A percentile compares a stretch with the other conserved stretches of the same genome.
phyloP scores from a whole-genome alignment of 2,329 filamentous ascomycete genomes.

The Arthrobotrys pseudoclavata region DNA sequence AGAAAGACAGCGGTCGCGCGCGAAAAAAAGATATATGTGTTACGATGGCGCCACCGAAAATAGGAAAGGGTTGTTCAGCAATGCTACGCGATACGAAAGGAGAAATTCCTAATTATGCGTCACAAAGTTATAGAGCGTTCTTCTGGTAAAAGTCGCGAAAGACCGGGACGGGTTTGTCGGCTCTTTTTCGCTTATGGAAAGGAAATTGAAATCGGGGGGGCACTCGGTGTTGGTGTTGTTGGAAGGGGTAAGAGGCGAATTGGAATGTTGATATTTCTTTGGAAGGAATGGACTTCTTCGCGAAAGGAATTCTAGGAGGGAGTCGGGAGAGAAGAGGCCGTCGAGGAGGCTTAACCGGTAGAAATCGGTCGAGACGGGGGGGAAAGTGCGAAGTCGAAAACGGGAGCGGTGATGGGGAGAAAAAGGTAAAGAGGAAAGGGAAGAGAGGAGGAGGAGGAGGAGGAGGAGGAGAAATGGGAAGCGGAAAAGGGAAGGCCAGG shows the following conservation, averaged over 20 bases:
- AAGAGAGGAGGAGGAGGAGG: slow-evolving; percentile 19
- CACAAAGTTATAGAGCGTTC: slow-evolving; percentile 21
- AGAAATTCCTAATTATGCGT: slow-evolving; percentile 36
- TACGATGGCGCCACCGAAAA: slow-evolving; percentile 26
- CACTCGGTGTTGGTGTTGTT: slow-evolving; percentile 9
- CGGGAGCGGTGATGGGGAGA: slow-evolving; percentile 46
- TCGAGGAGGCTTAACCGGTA: slow-evolving; percentile 41
- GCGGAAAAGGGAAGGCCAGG: slow-evolving; percentile 51
- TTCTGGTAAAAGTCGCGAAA: slow-evolving; percentile 52
- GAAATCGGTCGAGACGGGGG: slow-evolving; percentile 40
- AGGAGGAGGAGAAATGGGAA: slow-evolving; percentile 26
- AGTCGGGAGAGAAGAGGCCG: slow-evolving; percentile 24
- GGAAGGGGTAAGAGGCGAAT: slow-evolving; percentile 15
- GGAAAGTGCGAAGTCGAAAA: slow-evolving; percentile 43
- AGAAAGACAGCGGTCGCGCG: slow-evolving; percentile 20
- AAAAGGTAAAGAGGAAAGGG: slow-evolving; percentile 24
- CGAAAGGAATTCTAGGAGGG: slow-evolving; percentile 43
- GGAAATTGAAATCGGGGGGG: not conserved
- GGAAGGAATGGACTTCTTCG: slow-evolving; percentile 57
- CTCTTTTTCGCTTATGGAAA: slow-evolving; percentile 39
- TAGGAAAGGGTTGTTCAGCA: slow-evolving; percentile 6
- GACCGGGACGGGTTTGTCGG: slow-evolving; percentile 17
- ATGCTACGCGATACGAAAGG: slow-evolving; percentile 45
- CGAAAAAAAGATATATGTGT: slow-evolving; percentile 32
- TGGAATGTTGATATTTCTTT: slow-evolving; percentile 17